Evolutionary conservation across 2,329 filamentous ascomycete species (phyloP), one percentile per base, ranked within the genome.

Genomic region (Pseudophaeomoniella oleicola): DNA sequence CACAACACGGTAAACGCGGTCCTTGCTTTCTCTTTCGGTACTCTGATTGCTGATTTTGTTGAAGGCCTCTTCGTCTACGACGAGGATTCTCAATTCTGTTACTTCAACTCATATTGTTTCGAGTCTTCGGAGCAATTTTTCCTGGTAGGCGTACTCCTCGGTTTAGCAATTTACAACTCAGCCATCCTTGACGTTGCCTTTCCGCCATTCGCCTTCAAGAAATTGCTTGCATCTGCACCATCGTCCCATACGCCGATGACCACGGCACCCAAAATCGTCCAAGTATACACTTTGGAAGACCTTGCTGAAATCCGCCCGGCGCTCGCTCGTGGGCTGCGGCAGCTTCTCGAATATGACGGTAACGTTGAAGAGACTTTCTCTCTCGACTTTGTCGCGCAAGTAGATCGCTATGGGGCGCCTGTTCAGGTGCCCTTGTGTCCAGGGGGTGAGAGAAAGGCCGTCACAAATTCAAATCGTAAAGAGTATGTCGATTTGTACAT

Each of bases 101-200:
- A 94, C 57, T 94, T 94, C 62, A 94, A 94, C 52, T 81, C 86
- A 0, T 75, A 79, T 52, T 84, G 82, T 12, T 86, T 94, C 47
- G 87, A 94, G 54, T 87, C 83, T 0, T 87, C 84, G 0, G 85
- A 94, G 50, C 85, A 93, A 46, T 94, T 83, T 57, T 93, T 90
- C 52, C 68, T 94, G 15, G 81, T 94, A 17, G 87, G 87, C 1
- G 83, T 90, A 10, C 69, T 94, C 5, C 69, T 94, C 37, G 87
- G 87, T 1, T 65, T 94, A 40, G 87, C 87, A 11, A 93, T 94
- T 42, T 93, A 94, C 60, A 94, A 94, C 56, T 92, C 84, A 2
- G 94, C 84, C 1, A 94, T 94, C 46, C 65, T 94, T 13, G 87
- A 94, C 51, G 72, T 94, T 34, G 81, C 84, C 2, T 69, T 94